A percentile compares a stretch with the other conserved stretches of the same genome.
Conservation (phyloP, 2,329 filamentous ascomycete genomes). For the Aspergillus fumigatiaffinis region DNA sequence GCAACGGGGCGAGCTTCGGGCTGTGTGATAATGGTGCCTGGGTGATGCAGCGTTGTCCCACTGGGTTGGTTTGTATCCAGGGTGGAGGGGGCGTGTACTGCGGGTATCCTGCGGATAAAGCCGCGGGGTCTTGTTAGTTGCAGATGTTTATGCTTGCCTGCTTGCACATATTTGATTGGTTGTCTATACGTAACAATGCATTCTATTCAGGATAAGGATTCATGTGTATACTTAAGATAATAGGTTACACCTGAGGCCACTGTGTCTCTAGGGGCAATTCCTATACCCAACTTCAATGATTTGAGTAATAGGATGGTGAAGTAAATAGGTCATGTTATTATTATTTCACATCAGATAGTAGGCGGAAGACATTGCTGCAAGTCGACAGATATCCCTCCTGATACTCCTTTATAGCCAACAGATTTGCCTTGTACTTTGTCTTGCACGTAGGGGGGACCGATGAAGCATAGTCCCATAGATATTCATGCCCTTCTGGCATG, state of each 20-base stretch:
- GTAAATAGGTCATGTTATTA: not conserved
- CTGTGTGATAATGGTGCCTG: not conserved
- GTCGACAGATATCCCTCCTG: conserved; percentile 1
- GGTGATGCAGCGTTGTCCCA: not conserved
- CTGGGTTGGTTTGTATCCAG: not conserved
- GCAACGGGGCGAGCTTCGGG: not conserved
- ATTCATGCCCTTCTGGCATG: not conserved
- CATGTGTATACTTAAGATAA: no score
- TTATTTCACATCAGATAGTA: conserved; percentile 2
- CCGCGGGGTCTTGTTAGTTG: not conserved
- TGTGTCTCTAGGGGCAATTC: no score
- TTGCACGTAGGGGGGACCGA: not conserved
- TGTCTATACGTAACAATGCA: not conserved
- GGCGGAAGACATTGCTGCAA: conserved; percentile 4
- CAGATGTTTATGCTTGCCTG: no score
- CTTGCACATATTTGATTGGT: not conserved
- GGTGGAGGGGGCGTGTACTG: not conserved
- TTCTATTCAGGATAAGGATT: no score
- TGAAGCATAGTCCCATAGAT: not conserved
- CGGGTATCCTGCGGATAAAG: not conserved
- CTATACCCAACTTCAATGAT: not conserved
- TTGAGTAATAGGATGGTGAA: not conserved
- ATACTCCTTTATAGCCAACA: conserved; percentile 1
- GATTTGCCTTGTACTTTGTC: conserved; percentile 1
- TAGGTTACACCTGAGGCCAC: no score